Percentiles rank a stretch among this genome's conserved stretches.
Conservation (phyloP, 805 yeast genomes). For the Yarrowia deformans region DNA sequence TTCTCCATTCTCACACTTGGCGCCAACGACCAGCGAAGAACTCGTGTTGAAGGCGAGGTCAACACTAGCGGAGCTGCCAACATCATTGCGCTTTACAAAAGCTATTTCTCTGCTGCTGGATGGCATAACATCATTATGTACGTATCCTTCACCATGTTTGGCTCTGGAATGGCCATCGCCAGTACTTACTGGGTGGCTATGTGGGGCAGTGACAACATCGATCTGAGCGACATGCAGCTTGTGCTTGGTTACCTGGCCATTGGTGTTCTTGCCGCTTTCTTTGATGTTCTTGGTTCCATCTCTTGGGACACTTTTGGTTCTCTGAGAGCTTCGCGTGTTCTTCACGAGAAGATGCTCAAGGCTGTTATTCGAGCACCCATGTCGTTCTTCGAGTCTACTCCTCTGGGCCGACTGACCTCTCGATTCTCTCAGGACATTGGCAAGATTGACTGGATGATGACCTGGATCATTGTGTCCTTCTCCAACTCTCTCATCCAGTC, state of each 20-base stretch:
- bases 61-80: conserved; percentile 25
- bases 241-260: conserved; percentile 78
- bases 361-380: conserved; percentile 86
- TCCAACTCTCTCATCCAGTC: conserved; percentile 53
- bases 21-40: conserved; percentile 10
- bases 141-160: conserved; percentile 54
- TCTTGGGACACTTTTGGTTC: conserved; percentile 60
- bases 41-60: conserved; percentile 24
- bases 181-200: conserved; percentile 85
- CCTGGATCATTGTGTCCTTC: conserved; percentile 51
- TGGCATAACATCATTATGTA: conserved; percentile 44
- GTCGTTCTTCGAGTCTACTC: conserved; percentile 94
- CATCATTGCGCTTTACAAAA: conserved; percentile 68
- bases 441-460: conserved; percentile 78
- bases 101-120: conserved; percentile 83
- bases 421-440: conserved; percentile 90
- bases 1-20: conserved; percentile 14
- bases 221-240: conserved; percentile 59
- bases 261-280: conserved; percentile 57
- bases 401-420: conserved; percentile 88
- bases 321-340: conserved; percentile 44
- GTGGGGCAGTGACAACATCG: conserved; percentile 84
- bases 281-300: conserved; percentile 62
- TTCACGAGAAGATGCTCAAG: conserved; percentile 80
- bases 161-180: conserved; percentile 65